Percentiles rank a stretch among this genome's conserved stretches.
Evolutionary conservation across 805 yeast genomes (phyloP).

Genomic region (Scheffersomyces amazonensis): DNA sequence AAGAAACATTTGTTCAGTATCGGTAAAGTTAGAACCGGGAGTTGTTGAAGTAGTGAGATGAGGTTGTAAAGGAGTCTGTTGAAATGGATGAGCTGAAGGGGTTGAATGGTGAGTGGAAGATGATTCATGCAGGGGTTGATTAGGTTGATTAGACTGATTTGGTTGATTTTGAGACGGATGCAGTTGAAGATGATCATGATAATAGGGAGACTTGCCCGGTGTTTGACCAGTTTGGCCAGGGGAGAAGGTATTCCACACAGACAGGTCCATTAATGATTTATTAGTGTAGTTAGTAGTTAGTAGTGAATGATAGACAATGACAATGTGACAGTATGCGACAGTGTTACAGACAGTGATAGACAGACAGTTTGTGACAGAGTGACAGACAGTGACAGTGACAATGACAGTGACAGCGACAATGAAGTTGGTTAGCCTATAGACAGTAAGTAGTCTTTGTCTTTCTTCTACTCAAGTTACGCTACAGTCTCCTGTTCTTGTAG

Average conservation of each 20-base stretch:
- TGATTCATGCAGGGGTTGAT: background rate
- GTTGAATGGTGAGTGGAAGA: conserved; percentile 1
- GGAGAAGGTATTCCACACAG: conserved; percentile 9
- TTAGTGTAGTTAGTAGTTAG: too few relatives aligned
- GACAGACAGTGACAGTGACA: too few relatives aligned
- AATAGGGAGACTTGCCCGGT: conserved; percentile 7
- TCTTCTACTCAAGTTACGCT: too few relatives aligned
- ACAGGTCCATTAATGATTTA: conserved; percentile 11
- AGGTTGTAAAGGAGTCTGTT: conserved; percentile 3
- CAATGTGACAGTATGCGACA: too few relatives aligned
- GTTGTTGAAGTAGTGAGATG: background rate
- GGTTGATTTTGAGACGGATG: background rate
- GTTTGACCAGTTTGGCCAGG: conserved; percentile 5
- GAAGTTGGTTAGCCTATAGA: too few relatives aligned
- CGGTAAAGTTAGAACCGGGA: conserved; percentile 14
- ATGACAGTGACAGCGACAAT: too few relatives aligned
- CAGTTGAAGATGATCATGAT: conserved; percentile 2
- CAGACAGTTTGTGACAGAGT: too few relatives aligned
- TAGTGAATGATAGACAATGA: too few relatives aligned
- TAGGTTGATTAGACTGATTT: background rate
- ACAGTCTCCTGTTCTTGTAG: too few relatives aligned
- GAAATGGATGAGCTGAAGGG: background rate
- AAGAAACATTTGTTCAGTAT: conserved; percentile 23
- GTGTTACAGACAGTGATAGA: too few relatives aligned
- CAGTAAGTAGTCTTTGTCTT: too few relatives aligned